Conservation (phyloP, 169 alveolate genomes). For the Cryptosporidium bovis region DNA sequence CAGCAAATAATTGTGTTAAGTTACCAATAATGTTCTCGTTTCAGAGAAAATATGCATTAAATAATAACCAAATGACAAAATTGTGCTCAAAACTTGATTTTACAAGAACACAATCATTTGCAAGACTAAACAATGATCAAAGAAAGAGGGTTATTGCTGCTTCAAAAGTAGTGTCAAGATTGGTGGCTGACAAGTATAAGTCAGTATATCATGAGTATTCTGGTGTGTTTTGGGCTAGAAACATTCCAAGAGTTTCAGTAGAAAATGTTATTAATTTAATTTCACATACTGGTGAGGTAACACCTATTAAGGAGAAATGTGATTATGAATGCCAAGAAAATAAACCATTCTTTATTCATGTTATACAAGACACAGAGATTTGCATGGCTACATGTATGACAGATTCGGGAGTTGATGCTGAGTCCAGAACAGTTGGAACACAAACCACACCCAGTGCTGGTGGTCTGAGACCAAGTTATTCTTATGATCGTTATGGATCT, state of each 20-base stretch:
- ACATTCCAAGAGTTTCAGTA: constrained; percentile 66
- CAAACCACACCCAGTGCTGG: background rate
- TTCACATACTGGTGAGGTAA: constrained; percentile 46
- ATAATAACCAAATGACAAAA: constrained; percentile 42
- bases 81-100: constrained; percentile 60
- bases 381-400: constrained; percentile 59
- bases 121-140: constrained; percentile 25
- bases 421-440: background rate
- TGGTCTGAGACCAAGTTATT: background rate
- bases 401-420: background rate
- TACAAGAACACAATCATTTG: constrained; percentile 65
- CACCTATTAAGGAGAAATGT: constrained; percentile 34
- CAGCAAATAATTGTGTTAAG: constrained; percentile 35
- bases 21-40: constrained; percentile 27
- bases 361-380: constrained; percentile 13
- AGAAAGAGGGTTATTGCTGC: constrained; percentile 35
- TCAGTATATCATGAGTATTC: constrained; percentile 26
- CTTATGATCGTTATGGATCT: constrained; percentile 44
- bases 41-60: constrained; percentile 41
- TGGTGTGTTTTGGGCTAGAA: constrained; percentile 67
- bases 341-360: constrained; percentile 32
- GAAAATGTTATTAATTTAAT: constrained; percentile 45
- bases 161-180: constrained; percentile 30
- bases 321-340: constrained; percentile 38
- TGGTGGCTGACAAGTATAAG: constrained; percentile 37